Base-by-base conservation (phyloP, 2,329 filamentous ascomycete genomes). In the Fusarium sulawesiense region DNA sequence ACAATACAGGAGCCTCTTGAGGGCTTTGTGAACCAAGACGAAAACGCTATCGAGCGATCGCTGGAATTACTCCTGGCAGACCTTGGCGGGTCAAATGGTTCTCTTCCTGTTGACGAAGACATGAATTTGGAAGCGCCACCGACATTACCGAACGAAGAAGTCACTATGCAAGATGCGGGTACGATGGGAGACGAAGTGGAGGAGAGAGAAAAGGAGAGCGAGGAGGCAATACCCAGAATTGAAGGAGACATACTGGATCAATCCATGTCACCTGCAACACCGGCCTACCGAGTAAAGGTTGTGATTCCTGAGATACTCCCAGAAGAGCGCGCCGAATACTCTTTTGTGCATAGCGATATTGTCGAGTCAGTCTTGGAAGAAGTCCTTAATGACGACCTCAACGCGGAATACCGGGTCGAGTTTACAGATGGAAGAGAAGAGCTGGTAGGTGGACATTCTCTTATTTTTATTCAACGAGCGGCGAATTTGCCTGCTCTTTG, bases 351-450 rank as follows among this genome's bases (percentile, higher is more conserved):
- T 2, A 85, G 82, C 61, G 74, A 80, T 34, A 73, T 77, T 4
- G 76, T 86, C 16, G 78, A 83, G 37, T 74, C 70, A 6, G 69
- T 86, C 7, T 46, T 79, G 2, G 75, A 77, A 7, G 72, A 81
- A 55, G 66, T 76, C 16, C 64, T 72, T 1, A 71, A 71, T 2
- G 73, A 75, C 16, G 61, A 66, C 11, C 72, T 68, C 9, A 70
- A 78, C 12, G 23, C 72, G 3, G 74, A 74, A 23, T 83, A 82
- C 45, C 74, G 70, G 7, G 77, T 83, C 13, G 83, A 85, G 62
- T 86, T 85, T 49, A 80, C 80, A 30, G 84, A 86, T 68, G 84
- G 84, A 25, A 78, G 80, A 51, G 70, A 81, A 66, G 79, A 84
- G 56, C 62, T 79, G 71, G 85, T 86, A 79, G 79, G 84, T 81